Evolutionary conservation across 192 early-diverging fungal genomes (phyloP), one percentile per base, ranked within the genome.

Genomic region (Backusella circina): DNA sequence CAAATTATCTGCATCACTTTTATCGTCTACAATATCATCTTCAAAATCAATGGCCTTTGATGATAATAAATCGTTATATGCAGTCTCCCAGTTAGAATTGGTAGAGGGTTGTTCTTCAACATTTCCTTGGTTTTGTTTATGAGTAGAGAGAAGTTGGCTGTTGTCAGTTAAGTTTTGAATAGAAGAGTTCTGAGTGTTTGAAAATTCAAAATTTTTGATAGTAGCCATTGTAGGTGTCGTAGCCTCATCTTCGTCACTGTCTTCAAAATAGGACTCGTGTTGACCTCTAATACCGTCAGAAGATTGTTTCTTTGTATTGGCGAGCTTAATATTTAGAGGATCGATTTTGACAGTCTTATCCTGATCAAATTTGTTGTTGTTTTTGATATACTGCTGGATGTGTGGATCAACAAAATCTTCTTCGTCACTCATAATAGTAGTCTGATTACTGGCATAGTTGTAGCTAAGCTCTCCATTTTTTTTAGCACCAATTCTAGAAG

Each of bases 201-300:
- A n/a, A 30, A 61, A 61, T 61, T 61, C 54, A 61, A 61, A 61
- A 2, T 61, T 61, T 3, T 61, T 61, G 26, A 61, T 4, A 26
- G 38, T 70, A 3, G 69, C 69, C 37, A 70, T 38, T 26, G 69
- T 70, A 47, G 69, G 69, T 30, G 69, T 70, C 1, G 37, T 26
- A 13, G 69, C 69, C 47, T 70, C 69, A 30, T 70, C 68, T 38
- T 70, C 69, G 6, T 70, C 69, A 15, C 38, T 44, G 10, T 70
- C 69, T 47, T 70, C 69, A 61, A 61, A 61, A 61, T 61, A 61
- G 10, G 12, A 3, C 13, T 61, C 54, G 4, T 9, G 10, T 61
- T 23, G 23, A 15, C 9, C 8, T 61, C 10, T 10, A 13, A 13
- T 28, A 13, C 10, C 23, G 21, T 9, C 54, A 7, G 26, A 26